Evolutionary conservation across 2,329 filamentous ascomycete genomes (phyloP), one percentile per base, ranked within the genome.

Genomic region (Hypoxylon rubiginosum): DNA sequence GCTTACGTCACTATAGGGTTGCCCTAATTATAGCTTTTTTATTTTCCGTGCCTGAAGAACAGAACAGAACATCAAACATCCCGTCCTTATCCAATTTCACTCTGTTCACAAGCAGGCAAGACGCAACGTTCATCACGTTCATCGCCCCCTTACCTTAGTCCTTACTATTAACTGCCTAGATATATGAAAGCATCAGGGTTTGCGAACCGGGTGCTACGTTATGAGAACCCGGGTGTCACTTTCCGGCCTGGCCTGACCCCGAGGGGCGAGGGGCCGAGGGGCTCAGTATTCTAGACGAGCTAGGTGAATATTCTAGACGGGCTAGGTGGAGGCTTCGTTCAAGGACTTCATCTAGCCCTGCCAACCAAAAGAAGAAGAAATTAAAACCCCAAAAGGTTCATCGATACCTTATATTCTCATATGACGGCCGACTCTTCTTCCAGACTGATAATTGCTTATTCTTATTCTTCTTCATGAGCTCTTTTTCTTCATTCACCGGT

Each of bases 181-280:
- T 21, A 17, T 17, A 43, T 17, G 9, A 43, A 48, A 19, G 26
- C 32, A 58, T 52, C 26, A 30, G 46, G 46, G 55, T 51, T 46
- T 62, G 55, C 53, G 21, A 48, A 39, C 62, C 66, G 62, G 66
- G 55, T 68, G 34, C 49, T 60, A 68, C 66, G 56, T 48, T 61
- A 52, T 57, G 36, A 68, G 52, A 56, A 64, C 28, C 56, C 59
- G 58, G 59, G 34, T 63, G 49, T 21, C 56, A 63, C 57, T 60
- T 61, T 30, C 54, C 49, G 48, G 48, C 51, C 62, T 68, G 66
- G 62, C 66, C 58, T 66, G 56, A 59, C 66, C 24, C 59, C 41
- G 56, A 58, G 58, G 50, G 32, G 51, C 41, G 56, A 58, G 58
- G 50, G 32, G 51, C 34, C 34, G 58, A 65, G 17, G 62, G 58